Conservation (phyloP, 2,329 filamentous ascomycete species). For the Apiospora phragmitis region DNA sequence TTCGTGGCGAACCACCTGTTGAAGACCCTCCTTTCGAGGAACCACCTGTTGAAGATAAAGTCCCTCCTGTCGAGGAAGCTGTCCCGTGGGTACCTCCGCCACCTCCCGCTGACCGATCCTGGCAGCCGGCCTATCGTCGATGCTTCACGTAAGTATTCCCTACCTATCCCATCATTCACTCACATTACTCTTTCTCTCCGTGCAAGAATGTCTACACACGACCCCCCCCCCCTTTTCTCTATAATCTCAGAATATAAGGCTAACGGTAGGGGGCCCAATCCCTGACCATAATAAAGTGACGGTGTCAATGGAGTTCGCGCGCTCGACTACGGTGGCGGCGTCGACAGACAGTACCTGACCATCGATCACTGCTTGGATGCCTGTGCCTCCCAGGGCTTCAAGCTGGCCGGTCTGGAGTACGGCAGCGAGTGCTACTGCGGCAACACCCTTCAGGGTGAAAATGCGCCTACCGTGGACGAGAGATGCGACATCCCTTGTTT, state of each 20-base stretch:
- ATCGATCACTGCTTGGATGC: background rate
- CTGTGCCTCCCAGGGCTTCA: slow-evolving; percentile 24
- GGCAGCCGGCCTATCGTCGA: background rate
- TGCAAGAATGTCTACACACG: background rate
- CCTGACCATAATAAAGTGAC: background rate
- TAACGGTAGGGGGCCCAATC: background rate
- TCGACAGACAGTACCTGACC: background rate
- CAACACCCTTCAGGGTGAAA: background rate
- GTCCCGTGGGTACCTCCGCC: background rate
- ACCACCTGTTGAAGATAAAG: background rate
- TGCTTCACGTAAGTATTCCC: background rate
- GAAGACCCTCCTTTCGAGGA: too few species aligned
- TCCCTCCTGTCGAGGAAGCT: background rate
- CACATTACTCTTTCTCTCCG: too few species aligned
- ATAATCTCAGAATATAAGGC: background rate
- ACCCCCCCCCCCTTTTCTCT: background rate
- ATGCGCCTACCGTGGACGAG: background rate
- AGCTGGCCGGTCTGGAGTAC: slow-evolving; percentile 44
- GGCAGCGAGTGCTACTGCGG: slow-evolving; percentile 46
- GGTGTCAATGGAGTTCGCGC: background rate
- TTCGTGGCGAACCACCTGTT: too few species aligned
- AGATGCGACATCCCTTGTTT: background rate
- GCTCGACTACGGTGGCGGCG: background rate
- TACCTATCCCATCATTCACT: background rate
- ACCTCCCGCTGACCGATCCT: background rate